Base-by-base conservation (phyloP, 1,284 basidiomycete species). In the Trichosporon inkin region DNA sequence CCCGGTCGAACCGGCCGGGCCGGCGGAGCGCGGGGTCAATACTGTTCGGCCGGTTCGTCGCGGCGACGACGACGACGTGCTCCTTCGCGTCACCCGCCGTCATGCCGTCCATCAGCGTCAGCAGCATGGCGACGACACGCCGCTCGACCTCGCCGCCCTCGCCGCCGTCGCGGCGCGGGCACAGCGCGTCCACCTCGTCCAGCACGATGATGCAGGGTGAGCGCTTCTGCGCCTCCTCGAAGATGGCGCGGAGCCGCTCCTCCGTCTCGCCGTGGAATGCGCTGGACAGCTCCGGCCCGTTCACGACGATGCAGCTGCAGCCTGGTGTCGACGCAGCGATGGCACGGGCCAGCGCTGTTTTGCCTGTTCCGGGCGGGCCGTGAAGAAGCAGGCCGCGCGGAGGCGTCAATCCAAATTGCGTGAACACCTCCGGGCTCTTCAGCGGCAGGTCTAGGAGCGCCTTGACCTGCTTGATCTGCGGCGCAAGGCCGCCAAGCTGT, bases 251-350 rank as follows among this genome's bases (percentile, higher is more conserved):
- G 17, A 99, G 82, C 62, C 88, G 86, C 3, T 90, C 86, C 75
- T 99, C 95, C 1, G 94, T 97, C 80, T 99, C 95, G 41, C 95
- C 95, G 70, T 98, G 95, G 72, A 91, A 98, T 0, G 92, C 90
- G 13, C 90, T 92, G 0, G 89, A 91, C 16, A 99, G 85, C 74
- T 97, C 93, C 3, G 96, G 92, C 0, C 96, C 96, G 67, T 96
- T 95, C 72, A 98, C 88, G 57, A 91, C 85, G 61, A 94, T 83
- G 24, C 93, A 88, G 22, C 87, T 86, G 24, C 91, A 88, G 34
- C 84, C 84, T 0, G 88, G 89, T 0, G 90, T 88, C 4, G 87
- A 83, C 10, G 90, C 88, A 0, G 82, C 80, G 59, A 96, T 92
- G 8, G 91, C 90, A 56, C 91, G 86, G 8, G 92, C 92, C 1